These are phyloP conservation scores for Aurantiochytrium sp. DNA, from an alignment of 108 stramenopile species.

Conservation along the genomic window DNA sequence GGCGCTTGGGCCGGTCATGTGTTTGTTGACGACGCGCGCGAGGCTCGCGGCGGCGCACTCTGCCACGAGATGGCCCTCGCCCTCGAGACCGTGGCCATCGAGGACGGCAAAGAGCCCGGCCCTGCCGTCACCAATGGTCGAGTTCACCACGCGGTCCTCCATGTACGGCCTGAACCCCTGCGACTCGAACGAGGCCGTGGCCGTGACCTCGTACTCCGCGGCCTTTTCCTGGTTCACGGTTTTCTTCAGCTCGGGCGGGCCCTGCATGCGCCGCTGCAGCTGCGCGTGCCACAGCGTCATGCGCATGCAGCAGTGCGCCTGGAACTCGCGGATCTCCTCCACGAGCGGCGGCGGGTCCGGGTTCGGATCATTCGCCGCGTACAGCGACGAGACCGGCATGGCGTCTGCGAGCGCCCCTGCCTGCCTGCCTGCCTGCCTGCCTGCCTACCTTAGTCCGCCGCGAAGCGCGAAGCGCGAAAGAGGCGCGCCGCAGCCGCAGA, in stretches of 20 bases:
- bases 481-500: too few species aligned
- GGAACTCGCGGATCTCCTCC: constrained; percentile 10
- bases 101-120: not conserved
- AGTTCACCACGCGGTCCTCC: not conserved
- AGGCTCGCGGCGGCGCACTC: not conserved
- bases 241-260: not conserved
- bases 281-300: not conserved
- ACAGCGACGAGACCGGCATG: not conserved
- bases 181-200: not conserved
- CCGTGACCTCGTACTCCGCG: not conserved
- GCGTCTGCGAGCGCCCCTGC: too few species aligned
- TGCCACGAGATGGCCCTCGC: not conserved
- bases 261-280: not conserved
- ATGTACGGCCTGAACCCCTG: not conserved
- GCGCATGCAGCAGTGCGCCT: not conserved
- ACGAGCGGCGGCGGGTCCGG: not conserved
- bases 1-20: not conserved
- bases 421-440: too few species aligned
- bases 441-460: too few species aligned
- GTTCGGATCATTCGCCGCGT: not conserved
- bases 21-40: not conserved
- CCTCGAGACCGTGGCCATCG: constrained; percentile 14
- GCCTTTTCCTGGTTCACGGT: not conserved
- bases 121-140: not conserved
- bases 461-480: too few species aligned